These are phyloP conservation scores for Ustanciosporium gigantosporum DNA, from an alignment of 1,284 basidiomycete genomes.

Conservation along the genomic window DNA sequence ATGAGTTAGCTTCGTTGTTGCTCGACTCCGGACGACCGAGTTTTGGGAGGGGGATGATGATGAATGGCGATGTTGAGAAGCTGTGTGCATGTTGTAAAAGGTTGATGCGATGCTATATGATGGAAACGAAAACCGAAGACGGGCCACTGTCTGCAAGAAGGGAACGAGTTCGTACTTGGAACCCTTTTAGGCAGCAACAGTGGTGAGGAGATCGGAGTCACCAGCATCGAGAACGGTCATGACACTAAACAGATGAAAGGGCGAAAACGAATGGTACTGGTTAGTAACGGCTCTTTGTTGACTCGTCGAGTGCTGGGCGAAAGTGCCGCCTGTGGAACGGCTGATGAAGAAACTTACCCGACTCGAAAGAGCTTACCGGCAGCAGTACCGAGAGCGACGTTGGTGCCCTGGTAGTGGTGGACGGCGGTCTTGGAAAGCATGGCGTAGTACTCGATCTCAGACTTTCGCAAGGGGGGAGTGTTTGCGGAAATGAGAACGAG, in stretches of 20 bases:
- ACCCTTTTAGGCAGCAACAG: slow-evolving; percentile 56
- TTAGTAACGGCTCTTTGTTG: slow-evolving; percentile 2
- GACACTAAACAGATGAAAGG: slow-evolving; percentile 64
- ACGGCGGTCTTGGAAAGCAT: slow-evolving; percentile 95
- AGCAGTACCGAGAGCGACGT: slow-evolving; percentile 96
- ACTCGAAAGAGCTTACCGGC: slow-evolving; percentile 99
- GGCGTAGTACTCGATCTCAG: slow-evolving; percentile 99
- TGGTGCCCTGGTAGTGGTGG: slow-evolving; percentile 91
- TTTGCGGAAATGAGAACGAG: slow-evolving; percentile 98
- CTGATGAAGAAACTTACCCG: slow-evolving; percentile 73
- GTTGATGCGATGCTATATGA: neutral
- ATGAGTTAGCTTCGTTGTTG: no score
- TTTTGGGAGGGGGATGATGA: no score
- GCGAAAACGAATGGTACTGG: neutral
- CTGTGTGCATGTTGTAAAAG: no score
- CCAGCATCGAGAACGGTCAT: slow-evolving; percentile 97
- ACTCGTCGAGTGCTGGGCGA: no score
- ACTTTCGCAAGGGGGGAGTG: slow-evolving; percentile 97
- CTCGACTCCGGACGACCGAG: no score
- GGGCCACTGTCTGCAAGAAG: no score
- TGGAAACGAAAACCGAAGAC: no score
- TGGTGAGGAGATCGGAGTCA: slow-evolving; percentile 82
- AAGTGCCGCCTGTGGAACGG: no score
- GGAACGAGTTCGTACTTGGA: no score
- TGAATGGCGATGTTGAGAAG: no score